Evolutionary conservation across 2,329 filamentous ascomycete genomes (phyloP).

Genomic region (Colletotrichum sp.): DNA sequence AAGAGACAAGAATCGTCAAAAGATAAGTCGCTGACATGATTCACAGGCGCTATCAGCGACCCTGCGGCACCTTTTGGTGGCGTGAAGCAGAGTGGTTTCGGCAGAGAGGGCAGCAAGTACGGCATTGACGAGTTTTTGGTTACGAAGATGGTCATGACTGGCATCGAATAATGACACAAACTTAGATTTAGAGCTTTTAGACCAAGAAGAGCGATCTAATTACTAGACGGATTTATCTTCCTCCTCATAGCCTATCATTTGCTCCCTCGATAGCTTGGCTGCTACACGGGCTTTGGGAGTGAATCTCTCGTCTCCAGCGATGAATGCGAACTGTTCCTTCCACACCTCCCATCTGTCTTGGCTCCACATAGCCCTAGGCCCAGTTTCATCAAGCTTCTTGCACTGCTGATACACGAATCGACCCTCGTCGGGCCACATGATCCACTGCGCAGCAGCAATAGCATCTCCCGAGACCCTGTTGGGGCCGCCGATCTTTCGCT

Average conservation of each 20-base stretch:
- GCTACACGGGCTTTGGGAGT: not conserved
- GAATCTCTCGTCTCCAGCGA: not conserved
- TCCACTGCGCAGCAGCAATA: not conserved
- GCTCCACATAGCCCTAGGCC: not conserved
- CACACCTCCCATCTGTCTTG: not conserved
- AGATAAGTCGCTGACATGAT: not conserved
- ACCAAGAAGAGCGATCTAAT: not conserved
- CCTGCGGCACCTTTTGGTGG: conserved; percentile 50
- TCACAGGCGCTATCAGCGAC: conserved; percentile 33
- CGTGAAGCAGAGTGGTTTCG: conserved; percentile 54
- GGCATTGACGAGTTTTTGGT: conserved; percentile 22
- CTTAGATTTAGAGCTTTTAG: not conserved
- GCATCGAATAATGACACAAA: not conserved
- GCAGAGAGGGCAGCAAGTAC: conserved; percentile 49
- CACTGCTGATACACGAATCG: not conserved
- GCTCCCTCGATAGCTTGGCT: not conserved
- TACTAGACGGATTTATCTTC: not conserved
- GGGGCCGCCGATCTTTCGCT: not conserved
- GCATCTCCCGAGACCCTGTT: not conserved
- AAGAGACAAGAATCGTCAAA: accelerated
- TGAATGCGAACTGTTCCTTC: not conserved
- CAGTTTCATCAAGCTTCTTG: not conserved
- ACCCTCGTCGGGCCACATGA: not conserved
- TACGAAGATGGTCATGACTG: conserved; percentile 22
- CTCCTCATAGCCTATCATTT: not conserved